phyloP scores from a whole-genome alignment of 176 grass and related monocot species.

The Phragmites australis region DNA sequence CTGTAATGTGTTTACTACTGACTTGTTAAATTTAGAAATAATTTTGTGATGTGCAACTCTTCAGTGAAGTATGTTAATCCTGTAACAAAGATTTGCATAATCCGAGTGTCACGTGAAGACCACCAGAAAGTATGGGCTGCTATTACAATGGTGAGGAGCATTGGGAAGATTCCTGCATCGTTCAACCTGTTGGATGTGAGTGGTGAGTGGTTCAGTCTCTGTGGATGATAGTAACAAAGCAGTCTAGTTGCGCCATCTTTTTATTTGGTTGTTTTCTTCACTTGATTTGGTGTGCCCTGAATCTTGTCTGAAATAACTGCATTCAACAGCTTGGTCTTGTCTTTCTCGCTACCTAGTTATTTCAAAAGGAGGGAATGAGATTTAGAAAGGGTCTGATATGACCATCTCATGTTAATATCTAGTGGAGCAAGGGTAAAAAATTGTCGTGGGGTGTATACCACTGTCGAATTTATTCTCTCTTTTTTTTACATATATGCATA shows the following conservation, averaged over 20 bases:
- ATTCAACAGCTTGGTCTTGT: no score
- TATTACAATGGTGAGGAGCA: constrained; percentile 65
- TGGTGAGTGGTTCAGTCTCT: constrained; percentile 45
- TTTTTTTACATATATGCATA: background rate
- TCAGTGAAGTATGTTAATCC: constrained; percentile 84
- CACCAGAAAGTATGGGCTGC: constrained; percentile 71
- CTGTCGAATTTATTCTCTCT: background rate
- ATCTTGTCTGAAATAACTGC: no score
- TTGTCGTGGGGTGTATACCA: no score
- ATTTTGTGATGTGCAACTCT: constrained; percentile 22
- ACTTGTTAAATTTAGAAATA: background rate
- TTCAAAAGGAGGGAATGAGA: no score
- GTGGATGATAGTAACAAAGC: background rate
- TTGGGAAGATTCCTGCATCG: constrained; percentile 55
- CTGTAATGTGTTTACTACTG: background rate
- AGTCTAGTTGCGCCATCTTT: background rate
- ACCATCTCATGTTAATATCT: background rate
- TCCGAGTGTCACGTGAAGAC: constrained; percentile 65
- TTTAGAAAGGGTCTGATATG: constrained; percentile 4
- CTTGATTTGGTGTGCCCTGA: no score
- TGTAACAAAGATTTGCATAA: constrained; percentile 68
- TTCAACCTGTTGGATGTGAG: constrained; percentile 82
- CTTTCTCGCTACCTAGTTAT: no score
- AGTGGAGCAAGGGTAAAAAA: background rate
- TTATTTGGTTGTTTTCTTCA: background rate